phyloP scores from a whole-genome alignment of 768 basidiomycete genomes.

The Mycena haematopus region DNA sequence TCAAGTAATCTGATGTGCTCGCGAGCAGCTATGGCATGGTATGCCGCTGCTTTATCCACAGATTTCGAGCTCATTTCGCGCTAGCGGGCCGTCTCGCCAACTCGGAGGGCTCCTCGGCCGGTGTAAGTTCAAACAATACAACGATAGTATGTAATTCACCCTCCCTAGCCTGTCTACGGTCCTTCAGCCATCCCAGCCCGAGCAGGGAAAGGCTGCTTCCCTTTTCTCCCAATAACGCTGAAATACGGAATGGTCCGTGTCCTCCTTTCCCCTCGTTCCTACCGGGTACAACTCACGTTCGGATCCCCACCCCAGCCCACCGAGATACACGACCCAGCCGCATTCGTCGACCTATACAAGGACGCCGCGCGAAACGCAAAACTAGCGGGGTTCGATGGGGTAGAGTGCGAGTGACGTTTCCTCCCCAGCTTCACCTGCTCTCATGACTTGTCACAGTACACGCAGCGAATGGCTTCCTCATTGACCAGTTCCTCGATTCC shows the following conservation, averaged over 20 bases:
- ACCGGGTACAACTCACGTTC: not conserved
- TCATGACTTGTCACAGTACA: constrained; percentile 42
- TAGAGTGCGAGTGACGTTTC: constrained; percentile 46
- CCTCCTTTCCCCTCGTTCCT: not conserved
- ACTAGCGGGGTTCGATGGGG: constrained; percentile 62
- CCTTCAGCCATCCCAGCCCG: constrained; percentile 50
- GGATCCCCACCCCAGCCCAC: constrained; percentile 40
- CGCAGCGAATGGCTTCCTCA: constrained; percentile 51
- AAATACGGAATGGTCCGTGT: constrained; percentile 48
- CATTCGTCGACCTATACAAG: constrained; percentile 46
- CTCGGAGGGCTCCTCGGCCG: constrained; percentile 32
- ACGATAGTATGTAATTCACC: not conserved
- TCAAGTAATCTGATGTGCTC: too few species aligned
- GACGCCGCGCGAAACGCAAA: constrained; percentile 55
- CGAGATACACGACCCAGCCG: constrained; percentile 48
- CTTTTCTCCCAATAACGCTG: constrained; percentile 43
- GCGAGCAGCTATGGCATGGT: constrained; percentile 47
- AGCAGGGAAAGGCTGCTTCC: constrained; percentile 44
- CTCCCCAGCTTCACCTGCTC: not conserved
- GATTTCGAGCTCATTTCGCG: not conserved
- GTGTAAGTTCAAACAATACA: not conserved
- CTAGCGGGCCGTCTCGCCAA: constrained; percentile 18
- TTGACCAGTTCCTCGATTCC: constrained; percentile 58
- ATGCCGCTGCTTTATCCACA: constrained; percentile 15
- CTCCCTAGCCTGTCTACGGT: constrained; percentile 47